A percentile compares a stretch with the other conserved stretches of the same genome.
These are phyloP conservation scores for Sporothrix pallida DNA, from an alignment of 2,329 filamentous ascomycete species.

Conservation along the genomic window DNA sequence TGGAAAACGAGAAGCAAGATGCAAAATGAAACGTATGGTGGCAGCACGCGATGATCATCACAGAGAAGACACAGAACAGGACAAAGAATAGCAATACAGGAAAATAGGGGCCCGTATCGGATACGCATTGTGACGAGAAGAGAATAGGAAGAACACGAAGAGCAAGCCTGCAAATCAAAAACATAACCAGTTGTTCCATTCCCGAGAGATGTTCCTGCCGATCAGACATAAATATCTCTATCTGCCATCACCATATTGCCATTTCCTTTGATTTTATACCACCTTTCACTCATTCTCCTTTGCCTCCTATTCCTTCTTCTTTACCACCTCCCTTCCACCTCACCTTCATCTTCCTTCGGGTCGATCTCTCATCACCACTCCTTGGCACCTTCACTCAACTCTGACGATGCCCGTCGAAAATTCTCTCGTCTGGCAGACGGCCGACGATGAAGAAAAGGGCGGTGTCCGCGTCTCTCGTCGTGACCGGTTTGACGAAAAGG, in stretches of 20 bases:
- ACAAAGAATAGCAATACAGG: background rate
- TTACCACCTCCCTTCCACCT: background rate
- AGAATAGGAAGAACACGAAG: background rate
- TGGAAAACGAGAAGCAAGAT: too few relatives aligned
- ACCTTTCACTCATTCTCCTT: background rate
- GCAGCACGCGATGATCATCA: background rate
- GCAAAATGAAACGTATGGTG: background rate
- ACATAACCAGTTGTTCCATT: background rate
- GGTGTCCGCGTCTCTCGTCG: constrained; percentile 6
- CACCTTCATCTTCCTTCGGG: constrained; percentile 12
- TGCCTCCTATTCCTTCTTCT: background rate
- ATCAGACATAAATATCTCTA: constrained; percentile 15
- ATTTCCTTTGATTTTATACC: constrained; percentile 2
- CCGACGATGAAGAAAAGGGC: constrained; percentile 25
- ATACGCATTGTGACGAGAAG: background rate
- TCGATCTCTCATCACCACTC: background rate
- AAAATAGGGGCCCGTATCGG: background rate
- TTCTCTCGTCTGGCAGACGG: constrained; percentile 17
- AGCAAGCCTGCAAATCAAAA: background rate
- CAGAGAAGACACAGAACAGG: background rate
- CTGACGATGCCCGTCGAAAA: constrained; percentile 29
- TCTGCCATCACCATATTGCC: constrained; percentile 2
- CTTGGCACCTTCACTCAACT: too few relatives aligned
- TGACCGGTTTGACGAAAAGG: constrained; percentile 4
- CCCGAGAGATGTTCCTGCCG: background rate